Base-by-base conservation (phyloP, 2,329 filamentous ascomycete species). In the Metarhizium brunneum region DNA sequence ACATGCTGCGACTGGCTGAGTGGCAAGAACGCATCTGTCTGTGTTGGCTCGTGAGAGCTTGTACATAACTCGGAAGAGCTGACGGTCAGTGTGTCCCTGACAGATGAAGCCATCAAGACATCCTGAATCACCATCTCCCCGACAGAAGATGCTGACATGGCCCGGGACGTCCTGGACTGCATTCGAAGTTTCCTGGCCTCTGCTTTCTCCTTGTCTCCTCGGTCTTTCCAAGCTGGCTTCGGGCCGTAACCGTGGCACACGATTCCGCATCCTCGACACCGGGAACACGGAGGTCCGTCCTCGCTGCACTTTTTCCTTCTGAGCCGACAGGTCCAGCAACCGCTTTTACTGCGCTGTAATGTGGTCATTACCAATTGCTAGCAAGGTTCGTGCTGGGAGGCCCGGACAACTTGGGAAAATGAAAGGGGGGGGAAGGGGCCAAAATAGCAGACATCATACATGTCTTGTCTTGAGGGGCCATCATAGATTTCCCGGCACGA, bases 271-370 rank as follows among this genome's bases (percentile, higher is more conserved):
- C 18, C 4, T 30, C 25, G 35, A 29, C 55, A 56, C 4, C 54
- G 54, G 51, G 51, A 47, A 18, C 55, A 56, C 1, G 55, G 55
- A 16, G 18, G 5, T 2, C 55, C 55, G 20, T 53, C 51, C 29
- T 53, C 51, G 51, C n/a, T 10, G 16, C 51, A 53, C 18, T 53
- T 53, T 10, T 53, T 56, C 25, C 52, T 20, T 5, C 55, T 47
- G 6, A 56, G 55, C 11, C 55, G 55, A 32, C 55, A 56, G 3
- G 51, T 56, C 55, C 55, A 56, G 52, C 55, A 56, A 2, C 55
- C 55, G 16, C 35, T 20, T 18, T 56, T 56, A 51, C 55, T 56
- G 35, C 49, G 49, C 32, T 16, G 42, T 11, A 11, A 40, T 16
- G 38, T 14, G 8, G 38, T 16, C 38, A 40, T 40, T 5, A 3